Base-by-base conservation (phyloP, 2,329 filamentous ascomycete species). In the Aspergillus pseudonomiae region DNA sequence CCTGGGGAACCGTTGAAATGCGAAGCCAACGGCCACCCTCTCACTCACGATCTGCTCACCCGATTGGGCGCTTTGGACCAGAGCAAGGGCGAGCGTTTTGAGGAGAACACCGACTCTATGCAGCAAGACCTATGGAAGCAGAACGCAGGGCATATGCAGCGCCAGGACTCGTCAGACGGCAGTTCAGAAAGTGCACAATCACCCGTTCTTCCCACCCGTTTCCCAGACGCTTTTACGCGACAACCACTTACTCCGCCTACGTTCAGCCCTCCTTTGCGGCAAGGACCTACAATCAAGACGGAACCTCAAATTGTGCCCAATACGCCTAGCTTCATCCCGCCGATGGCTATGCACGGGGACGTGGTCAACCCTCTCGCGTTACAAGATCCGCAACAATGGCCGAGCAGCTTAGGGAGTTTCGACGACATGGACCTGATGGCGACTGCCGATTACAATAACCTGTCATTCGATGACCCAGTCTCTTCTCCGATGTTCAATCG, bases 11-110 rank as follows among this genome's bases (percentile, higher is more conserved):
- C 80, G 16, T 74, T 89, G 62, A 81, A 82, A 67, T 82, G 85
- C 67, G 74, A 79, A 60, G 70, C 78, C 48, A 83, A 83, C 60
- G 85, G 86, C 36, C 82, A 86, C 63, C 87, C 87, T 16, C 80
- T 88, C 36, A 89, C 86, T 0, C 87, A 89, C 75, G 86, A 89
- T 67, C 86, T 89, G 46, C 81, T 89, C 53, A 85, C 86, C 53
- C 80, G 85, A 39, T 78, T 89, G 28, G 85, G 86, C 46, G 82
- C 86, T 2, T 74, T 89, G 43, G 85, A 88, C 57, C 75, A 82
- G 52, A 79, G 79, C 62, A 79, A 79, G 74, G 84, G 86, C 59
- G 80, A 83, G 63, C 78, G 75, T 4, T 89, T 89, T 68, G 86
- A 89, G 70, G 87, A 89, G 62, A 84, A 87, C 72, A 80, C 82